A percentile compares a stretch with the other conserved stretches of the same genome.
Evolutionary conservation across 148 eudicot genomes (phyloP).

Genomic region (Chenopodium berlandieri): DNA sequence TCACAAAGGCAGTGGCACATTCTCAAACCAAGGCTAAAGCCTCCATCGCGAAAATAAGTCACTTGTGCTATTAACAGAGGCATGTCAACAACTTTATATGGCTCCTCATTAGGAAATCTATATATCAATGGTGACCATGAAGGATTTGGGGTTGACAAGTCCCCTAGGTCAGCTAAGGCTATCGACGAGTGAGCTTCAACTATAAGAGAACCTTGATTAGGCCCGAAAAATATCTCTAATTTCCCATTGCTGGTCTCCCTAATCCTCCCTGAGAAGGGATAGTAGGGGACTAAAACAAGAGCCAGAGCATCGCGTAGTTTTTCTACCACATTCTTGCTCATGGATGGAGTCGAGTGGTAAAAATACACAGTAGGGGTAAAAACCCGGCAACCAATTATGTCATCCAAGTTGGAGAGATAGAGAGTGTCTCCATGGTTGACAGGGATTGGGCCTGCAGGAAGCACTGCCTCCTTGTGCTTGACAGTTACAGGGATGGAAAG

Average conservation of each 20-base stretch:
- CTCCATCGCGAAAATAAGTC: slow-evolving; percentile 71
- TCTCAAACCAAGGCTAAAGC: slow-evolving; percentile 85
- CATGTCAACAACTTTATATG: slow-evolving; percentile 72
- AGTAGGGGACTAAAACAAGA: slow-evolving; percentile 72
- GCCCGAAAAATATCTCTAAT: slow-evolving; percentile 69
- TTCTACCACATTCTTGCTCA: slow-evolving; percentile 21
- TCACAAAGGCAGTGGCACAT: slow-evolving; percentile 92
- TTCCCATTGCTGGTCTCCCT: slow-evolving; percentile 60
- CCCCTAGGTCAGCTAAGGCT: slow-evolving; percentile 55
- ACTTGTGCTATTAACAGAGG: slow-evolving; percentile 86
- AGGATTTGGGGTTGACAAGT: slow-evolving; percentile 74
- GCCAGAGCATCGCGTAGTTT: slow-evolving; percentile 60
- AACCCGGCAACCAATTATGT: slow-evolving; percentile 79
- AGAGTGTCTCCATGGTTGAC: slow-evolving; percentile 48
- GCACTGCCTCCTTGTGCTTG: slow-evolving; percentile 35
- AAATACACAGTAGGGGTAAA: slow-evolving; percentile 90
- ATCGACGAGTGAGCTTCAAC: slow-evolving; percentile 63
- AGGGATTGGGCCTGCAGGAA: slow-evolving; percentile 53
- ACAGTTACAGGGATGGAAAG: slow-evolving; percentile 56
- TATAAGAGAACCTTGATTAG: slow-evolving; percentile 69
- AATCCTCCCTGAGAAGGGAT: slow-evolving; percentile 83
- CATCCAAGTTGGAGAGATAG: slow-evolving; percentile 88
- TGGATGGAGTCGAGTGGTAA: slow-evolving; percentile 38
- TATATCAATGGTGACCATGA: slow-evolving; percentile 65
- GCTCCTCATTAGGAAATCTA: slow-evolving; percentile 63